These are phyloP conservation scores for Mortierella alpina DNA, from an alignment of 192 early-diverging fungal species.

Conservation along the genomic window DNA sequence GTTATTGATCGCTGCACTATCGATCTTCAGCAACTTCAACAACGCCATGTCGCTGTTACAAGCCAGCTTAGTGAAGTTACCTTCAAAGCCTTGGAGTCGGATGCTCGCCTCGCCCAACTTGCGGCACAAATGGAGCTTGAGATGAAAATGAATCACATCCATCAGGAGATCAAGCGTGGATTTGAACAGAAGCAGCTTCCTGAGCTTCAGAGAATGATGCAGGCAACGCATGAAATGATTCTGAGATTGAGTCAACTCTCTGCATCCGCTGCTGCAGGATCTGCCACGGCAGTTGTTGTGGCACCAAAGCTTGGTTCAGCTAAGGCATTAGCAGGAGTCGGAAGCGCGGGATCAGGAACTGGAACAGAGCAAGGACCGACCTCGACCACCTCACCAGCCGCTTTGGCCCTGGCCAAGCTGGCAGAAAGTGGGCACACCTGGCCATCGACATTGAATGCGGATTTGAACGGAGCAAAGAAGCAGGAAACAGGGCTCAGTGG, in stretches of 20 bases:
- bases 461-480: not conserved
- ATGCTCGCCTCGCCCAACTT: conserved; percentile 25
- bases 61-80: conserved; percentile 14
- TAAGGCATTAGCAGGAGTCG: not conserved
- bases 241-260: conserved; percentile 38
- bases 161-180: conserved; percentile 37
- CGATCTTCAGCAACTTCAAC: conserved; percentile 37
- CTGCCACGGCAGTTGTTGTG: conserved; percentile 38
- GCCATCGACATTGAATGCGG: not conserved
- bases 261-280: conserved; percentile 37
- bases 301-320: conserved; percentile 1
- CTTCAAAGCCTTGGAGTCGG: conserved; percentile 37
- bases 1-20: conserved; percentile 43
- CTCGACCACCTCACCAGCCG: not conserved
- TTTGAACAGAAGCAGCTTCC: conserved; percentile 44
- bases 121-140: conserved; percentile 45
- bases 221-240: conserved; percentile 33
- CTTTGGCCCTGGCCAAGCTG: conserved; percentile 11
- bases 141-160: conserved; percentile 27
- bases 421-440: conserved; percentile 2
- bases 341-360: conserved; percentile 4
- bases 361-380: not conserved
- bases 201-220: conserved; percentile 41
- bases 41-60: conserved; percentile 17
- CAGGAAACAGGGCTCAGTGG: not conserved